Conservation (phyloP, 345 rosid species). For the Bruguiera sexangula region DNA sequence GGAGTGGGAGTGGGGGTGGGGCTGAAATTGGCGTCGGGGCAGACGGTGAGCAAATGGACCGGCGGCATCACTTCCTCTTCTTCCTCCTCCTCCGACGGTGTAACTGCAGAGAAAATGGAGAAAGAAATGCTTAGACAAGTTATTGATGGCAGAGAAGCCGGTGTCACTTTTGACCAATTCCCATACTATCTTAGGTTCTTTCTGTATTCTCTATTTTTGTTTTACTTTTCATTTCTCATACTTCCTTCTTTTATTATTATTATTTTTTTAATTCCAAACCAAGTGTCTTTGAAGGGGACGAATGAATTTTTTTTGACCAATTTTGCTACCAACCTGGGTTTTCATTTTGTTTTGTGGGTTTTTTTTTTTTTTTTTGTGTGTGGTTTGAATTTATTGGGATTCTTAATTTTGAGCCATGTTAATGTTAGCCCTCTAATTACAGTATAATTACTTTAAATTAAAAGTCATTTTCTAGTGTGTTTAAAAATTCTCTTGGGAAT, state of each 20-base stretch:
- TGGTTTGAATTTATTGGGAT: too few species aligned
- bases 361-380: too few species aligned
- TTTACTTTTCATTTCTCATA: not conserved
- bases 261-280: too few species aligned
- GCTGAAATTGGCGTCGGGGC: conserved; percentile 53
- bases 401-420: too few species aligned
- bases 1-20: conserved; percentile 67
- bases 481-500: too few species aligned
- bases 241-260: not conserved
- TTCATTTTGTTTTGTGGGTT: too few species aligned
- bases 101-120: conserved; percentile 44
- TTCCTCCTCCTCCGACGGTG: conserved; percentile 14
- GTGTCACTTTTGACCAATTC: conserved; percentile 61
- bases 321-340: too few species aligned
- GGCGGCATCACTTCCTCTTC: conserved; percentile 18
- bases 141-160: conserved; percentile 59
- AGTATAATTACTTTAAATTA: too few species aligned
- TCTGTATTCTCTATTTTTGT: not conserved
- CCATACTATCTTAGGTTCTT: conserved; percentile 66
- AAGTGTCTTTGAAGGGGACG: too few species aligned
- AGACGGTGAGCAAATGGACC: conserved; percentile 48
- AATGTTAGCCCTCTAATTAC: too few species aligned
- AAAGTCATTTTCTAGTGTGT: too few species aligned
- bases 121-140: conserved; percentile 50
- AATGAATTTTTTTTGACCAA: too few species aligned